Evolutionary conservation across 129 eudicot genomes (phyloP).

Genomic region (Cynara cardunculus): DNA sequence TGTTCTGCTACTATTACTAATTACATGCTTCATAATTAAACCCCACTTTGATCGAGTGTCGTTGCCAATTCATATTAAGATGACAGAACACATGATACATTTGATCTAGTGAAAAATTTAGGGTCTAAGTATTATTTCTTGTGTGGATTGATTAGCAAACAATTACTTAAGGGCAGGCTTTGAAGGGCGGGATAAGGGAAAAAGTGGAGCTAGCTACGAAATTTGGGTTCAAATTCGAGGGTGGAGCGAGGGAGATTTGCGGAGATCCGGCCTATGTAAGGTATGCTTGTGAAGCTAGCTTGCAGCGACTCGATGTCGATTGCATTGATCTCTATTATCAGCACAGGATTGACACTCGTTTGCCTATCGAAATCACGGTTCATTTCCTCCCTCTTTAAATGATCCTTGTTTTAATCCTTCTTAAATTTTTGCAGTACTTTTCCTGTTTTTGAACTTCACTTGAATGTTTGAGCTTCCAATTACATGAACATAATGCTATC

Average conservation of each 20-base stretch:
- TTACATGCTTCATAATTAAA: background rate
- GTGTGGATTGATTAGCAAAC: background rate
- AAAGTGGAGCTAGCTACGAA: slow-evolving; percentile 46
- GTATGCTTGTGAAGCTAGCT: slow-evolving; percentile 51
- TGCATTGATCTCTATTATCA: slow-evolving; percentile 51
- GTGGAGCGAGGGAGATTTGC: slow-evolving; percentile 6
- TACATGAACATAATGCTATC: background rate
- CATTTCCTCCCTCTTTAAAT: background rate
- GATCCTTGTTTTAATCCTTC: background rate
- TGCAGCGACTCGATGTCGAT: slow-evolving; percentile 41
- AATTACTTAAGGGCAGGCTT: slow-evolving; percentile 23
- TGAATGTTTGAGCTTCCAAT: background rate
- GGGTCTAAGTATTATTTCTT: background rate
- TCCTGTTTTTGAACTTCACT: background rate
- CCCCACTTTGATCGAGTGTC: background rate
- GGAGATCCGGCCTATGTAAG: slow-evolving; percentile 53
- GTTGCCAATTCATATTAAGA: background rate
- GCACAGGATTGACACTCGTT: slow-evolving; percentile 44
- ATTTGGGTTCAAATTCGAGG: slow-evolving; percentile 33
- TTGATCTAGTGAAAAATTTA: background rate
- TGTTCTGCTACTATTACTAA: background rate
- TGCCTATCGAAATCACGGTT: slow-evolving; percentile 61
- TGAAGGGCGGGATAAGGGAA: slow-evolving; percentile 40
- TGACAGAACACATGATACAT: no score
- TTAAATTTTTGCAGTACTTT: background rate